Conservation (phyloP, 139 green algal genomes). For the Closterium sp. region DNA sequence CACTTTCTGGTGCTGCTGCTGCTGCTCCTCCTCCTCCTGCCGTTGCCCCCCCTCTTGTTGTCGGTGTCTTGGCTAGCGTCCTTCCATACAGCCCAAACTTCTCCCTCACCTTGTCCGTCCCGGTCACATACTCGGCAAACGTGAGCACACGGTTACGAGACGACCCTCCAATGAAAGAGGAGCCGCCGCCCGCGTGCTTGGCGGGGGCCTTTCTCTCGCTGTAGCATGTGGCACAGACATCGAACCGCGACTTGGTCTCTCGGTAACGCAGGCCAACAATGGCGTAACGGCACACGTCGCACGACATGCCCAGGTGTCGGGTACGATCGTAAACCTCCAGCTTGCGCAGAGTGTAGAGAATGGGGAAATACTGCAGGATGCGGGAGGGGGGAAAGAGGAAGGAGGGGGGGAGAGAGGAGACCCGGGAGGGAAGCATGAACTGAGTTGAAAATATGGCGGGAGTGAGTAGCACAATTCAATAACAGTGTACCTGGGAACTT, state of each 20-base stretch:
- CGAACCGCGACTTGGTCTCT: constrained; percentile 21
- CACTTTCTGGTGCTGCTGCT: neutral
- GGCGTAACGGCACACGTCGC: constrained; percentile 32
- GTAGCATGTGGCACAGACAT: constrained; percentile 37
- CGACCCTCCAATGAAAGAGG: neutral
- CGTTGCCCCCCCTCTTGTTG: neutral
- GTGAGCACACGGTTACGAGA: neutral
- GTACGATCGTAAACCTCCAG: constrained; percentile 30
- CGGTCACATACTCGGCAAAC: neutral
- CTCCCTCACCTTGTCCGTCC: constrained; percentile 9
- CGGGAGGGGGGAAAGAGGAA: neutral
- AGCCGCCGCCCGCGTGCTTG: neutral
- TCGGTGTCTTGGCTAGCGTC: neutral
- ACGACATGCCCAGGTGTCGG: constrained; percentile 25
- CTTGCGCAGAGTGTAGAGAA: constrained; percentile 17
- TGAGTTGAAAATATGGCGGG: neutral
- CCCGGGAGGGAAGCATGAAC: neutral
- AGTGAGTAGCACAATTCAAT: too few relatives aligned
- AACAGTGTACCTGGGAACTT: neutral
- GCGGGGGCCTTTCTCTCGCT: constrained; percentile 43
- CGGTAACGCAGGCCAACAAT: constrained; percentile 45
- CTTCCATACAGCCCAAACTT: constrained; percentile 1
- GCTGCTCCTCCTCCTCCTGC: neutral
- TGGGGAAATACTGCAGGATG: constrained; percentile 14
- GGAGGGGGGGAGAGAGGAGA: neutral